Percentiles rank a stretch among this genome's conserved stretches.
phyloP scores from a whole-genome alignment of 192 early-diverging fungal species.

The Oehlia diaphana region DNA sequence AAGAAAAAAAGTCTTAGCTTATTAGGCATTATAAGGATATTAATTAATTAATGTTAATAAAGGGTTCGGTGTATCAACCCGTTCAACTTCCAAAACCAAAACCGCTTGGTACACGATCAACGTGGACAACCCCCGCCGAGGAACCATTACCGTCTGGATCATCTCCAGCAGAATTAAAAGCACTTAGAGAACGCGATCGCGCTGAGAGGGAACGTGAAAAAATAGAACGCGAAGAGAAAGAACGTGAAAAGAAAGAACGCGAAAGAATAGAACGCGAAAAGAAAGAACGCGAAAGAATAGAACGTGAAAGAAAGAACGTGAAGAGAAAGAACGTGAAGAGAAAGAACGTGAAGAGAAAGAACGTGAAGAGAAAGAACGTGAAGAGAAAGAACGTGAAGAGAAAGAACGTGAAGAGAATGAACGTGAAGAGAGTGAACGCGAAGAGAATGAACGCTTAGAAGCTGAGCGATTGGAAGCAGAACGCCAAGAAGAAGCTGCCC shows the following conservation, averaged over 20 bases:
- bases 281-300: slow-evolving; percentile 31
- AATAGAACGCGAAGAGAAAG: slow-evolving; percentile 31
- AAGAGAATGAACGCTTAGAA: slow-evolving; percentile 25
- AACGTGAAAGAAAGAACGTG: too few relatives aligned
- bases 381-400: slow-evolving; percentile 14
- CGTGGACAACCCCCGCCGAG: slow-evolving; percentile 16
- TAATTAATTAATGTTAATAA: background rate
- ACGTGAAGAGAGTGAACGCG: slow-evolving; percentile 26
- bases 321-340: too few relatives aligned
- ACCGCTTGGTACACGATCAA: slow-evolving; percentile 34
- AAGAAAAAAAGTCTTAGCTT: background rate
- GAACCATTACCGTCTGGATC: slow-evolving; percentile 30
- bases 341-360: too few relatives aligned
- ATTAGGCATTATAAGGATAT: background rate
- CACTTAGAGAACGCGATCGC: slow-evolving; percentile 29
- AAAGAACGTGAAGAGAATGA: slow-evolving; percentile 15
- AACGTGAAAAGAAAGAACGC: slow-evolving; percentile 31
- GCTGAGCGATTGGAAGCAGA: slow-evolving; percentile 29
- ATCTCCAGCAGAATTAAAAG: slow-evolving; percentile 35
- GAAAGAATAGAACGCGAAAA: slow-evolving; percentile 35
- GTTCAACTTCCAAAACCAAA: slow-evolving; percentile 40
- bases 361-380: slow-evolving; percentile 1
- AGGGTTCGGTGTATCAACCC: slow-evolving; percentile 41
- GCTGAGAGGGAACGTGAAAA: slow-evolving; percentile 45
- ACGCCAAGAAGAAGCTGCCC: slow-evolving; percentile 27